Conservation (phyloP, 805 yeast species). For the Lipomyces orientalis region DNA sequence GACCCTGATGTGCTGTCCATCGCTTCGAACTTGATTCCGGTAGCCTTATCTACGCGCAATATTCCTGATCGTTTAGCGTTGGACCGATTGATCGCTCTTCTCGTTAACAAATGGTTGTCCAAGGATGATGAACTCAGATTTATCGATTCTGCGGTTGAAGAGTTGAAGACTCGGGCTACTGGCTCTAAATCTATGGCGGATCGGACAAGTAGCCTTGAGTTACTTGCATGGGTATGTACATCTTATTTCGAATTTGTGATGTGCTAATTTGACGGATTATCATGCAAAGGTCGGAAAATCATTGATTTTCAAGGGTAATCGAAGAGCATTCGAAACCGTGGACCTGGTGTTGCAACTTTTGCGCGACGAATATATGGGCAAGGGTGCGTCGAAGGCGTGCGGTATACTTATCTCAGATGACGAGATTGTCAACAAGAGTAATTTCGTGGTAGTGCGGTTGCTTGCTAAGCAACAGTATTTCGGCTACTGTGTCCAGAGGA, state of each 20-base stretch:
- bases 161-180: background rate
- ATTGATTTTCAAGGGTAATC: constrained; percentile 62
- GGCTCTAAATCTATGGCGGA: background rate
- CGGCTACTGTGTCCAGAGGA: constrained; percentile 59
- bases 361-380: constrained; percentile 46
- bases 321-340: constrained; percentile 47
- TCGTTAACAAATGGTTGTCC: constrained; percentile 62
- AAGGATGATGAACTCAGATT: constrained; percentile 38
- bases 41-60: constrained; percentile 1
- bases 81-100: constrained; percentile 59
- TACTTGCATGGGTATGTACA: constrained; percentile 24
- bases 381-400: constrained; percentile 58
- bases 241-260: background rate
- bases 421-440: constrained; percentile 59
- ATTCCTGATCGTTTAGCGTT: constrained; percentile 56
- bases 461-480: constrained; percentile 85
- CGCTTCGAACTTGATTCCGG: constrained; percentile 5
- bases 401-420: constrained; percentile 73
- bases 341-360: constrained; percentile 49
- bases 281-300: constrained; percentile 60
- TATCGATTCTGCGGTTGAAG: constrained; percentile 37
- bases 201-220: constrained; percentile 17
- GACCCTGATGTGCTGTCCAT: constrained; percentile 5
- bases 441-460: constrained; percentile 64
- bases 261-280: background rate